Percentiles rank a stretch among this genome's conserved stretches.
phyloP scores from a whole-genome alignment of 164 flowering plant species.

The Aristolochia californica region DNA sequence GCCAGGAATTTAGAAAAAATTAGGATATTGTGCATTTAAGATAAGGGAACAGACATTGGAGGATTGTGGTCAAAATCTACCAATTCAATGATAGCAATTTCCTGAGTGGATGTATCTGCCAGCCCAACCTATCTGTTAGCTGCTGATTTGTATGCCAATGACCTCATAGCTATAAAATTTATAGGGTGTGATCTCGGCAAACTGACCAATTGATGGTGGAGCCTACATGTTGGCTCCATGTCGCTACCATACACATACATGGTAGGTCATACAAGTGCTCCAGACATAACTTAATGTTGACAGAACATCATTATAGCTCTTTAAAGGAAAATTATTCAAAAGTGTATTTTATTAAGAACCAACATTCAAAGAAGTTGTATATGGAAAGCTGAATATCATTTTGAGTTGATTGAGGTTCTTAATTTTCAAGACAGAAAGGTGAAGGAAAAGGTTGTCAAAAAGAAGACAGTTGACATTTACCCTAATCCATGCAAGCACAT shows the following conservation, averaged over 20 bases:
- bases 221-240: no score
- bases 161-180: no score
- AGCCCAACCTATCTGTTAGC: no score
- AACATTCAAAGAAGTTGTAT: not conserved
- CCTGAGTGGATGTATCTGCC: no score
- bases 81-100: no score
- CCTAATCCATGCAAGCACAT: slow-evolving; percentile 21
- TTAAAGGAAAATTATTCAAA: not conserved
- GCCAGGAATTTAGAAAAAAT: no score
- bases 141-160: no score
- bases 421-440: not conserved
- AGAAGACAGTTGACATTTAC: slow-evolving; percentile 3
- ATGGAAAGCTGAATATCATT: not conserved
- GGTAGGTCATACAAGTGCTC: not conserved
- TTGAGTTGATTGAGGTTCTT: not conserved
- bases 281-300: not conserved
- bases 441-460: not conserved
- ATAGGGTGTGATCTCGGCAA: no score
- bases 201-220: no score
- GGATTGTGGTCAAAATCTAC: no score
- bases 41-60: no score
- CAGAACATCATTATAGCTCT: not conserved
- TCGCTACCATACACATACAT: not conserved
- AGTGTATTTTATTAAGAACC: not conserved
- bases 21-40: no score